phyloP scores from a whole-genome alignment of 306 rosid genomes.

The Betula pendula region DNA sequence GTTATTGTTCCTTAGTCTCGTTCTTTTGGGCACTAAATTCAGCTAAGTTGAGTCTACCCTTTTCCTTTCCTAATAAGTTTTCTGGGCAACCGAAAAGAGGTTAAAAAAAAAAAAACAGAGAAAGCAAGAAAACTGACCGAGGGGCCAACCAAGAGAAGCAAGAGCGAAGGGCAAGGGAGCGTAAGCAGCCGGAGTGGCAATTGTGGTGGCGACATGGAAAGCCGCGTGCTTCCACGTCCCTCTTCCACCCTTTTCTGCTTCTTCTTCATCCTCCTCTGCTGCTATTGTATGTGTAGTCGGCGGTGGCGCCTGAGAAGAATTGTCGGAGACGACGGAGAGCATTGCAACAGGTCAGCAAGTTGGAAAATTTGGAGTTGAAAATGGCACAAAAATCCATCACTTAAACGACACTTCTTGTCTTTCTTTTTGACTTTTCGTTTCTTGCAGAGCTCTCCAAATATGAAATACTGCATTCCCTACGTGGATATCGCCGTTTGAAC shows the following conservation, averaged over 20 bases:
- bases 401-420: not conserved
- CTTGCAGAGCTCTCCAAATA: not conserved
- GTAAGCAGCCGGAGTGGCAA: conserved; percentile 82
- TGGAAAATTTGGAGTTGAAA: not conserved
- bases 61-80: not conserved
- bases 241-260: conserved; percentile 15
- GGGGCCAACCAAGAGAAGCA: conserved; percentile 79
- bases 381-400: not conserved
- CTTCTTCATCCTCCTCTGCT: conserved; percentile 9
- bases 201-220: conserved; percentile 74
- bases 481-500: too few species aligned
- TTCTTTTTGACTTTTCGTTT: conserved; percentile 18
- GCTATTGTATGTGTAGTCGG: conserved; percentile 1
- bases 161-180: conserved; percentile 82
- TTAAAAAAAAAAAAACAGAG: not conserved
- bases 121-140: conserved; percentile 38
- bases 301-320: not conserved
- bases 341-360: not conserved
- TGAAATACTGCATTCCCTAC: too few species aligned
- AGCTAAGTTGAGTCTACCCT: not conserved
- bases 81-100: not conserved
- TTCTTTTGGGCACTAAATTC: not conserved
- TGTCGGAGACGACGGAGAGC: not conserved
- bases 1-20: too few species aligned
- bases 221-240: conserved; percentile 85